Percentiles rank a stretch among this genome's conserved stretches.
Conservation (phyloP, 352 stramenopile species). For the Globisporangium parvum region DNA sequence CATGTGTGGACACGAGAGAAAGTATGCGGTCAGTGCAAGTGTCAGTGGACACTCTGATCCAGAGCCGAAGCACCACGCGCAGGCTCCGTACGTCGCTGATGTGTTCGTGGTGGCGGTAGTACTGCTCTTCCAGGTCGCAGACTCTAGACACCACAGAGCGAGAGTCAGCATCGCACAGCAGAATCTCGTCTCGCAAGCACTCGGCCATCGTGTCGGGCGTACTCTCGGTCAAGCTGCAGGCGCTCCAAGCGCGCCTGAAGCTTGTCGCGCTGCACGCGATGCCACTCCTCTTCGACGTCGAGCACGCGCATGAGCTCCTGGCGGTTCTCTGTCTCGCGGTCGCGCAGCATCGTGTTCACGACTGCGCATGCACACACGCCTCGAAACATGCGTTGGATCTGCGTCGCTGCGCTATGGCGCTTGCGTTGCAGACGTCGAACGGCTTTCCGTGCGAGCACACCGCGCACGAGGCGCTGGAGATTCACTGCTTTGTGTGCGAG, state of each 20-base stretch:
- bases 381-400: conserved; percentile 70
- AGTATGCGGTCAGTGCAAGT: too few species aligned
- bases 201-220: neutral
- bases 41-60: neutral
- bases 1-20: too few species aligned
- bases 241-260: conserved; percentile 41
- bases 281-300: conserved; percentile 67
- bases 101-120: conserved; percentile 48
- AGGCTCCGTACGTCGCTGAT: conserved; percentile 49
- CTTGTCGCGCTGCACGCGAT: conserved; percentile 53
- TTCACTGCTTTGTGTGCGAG: conserved; percentile 33
- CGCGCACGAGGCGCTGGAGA: conserved; percentile 51
- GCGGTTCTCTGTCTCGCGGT: conserved; percentile 59
- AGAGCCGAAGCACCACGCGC: neutral
- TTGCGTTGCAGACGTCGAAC: conserved; percentile 13
- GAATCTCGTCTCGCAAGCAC: neutral
- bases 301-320: conserved; percentile 64
- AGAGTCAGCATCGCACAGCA: neutral
- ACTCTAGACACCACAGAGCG: conserved; percentile 26
- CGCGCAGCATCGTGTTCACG: conserved; percentile 33
- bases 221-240: conserved; percentile 32
- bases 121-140: conserved; percentile 56
- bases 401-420: conserved; percentile 22
- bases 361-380: conserved; percentile 36
- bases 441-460: conserved; percentile 36